These are phyloP conservation scores for Aureobasidium leucospermi DNA, from an alignment of 2,329 filamentous ascomycete genomes.

Conservation along the genomic window DNA sequence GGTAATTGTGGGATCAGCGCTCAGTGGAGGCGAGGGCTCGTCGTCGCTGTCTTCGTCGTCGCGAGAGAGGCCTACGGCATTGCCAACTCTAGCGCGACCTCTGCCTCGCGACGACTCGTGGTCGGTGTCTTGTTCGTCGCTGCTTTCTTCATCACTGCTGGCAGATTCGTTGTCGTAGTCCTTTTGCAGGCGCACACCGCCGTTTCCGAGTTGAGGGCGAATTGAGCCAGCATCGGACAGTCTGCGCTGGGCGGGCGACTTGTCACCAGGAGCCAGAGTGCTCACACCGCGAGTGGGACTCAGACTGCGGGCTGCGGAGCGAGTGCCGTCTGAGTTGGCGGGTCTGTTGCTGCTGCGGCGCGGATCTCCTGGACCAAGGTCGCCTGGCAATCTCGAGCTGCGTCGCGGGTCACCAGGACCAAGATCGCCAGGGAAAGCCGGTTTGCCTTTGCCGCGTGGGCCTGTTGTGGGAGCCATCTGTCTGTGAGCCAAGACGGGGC, in stretches of 20 bases:
- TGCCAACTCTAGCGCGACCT: conserved; percentile 17
- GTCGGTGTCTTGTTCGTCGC: conserved; percentile 26
- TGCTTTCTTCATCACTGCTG: conserved; percentile 26
- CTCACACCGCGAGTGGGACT: conserved; percentile 6
- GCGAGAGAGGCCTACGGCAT: conserved; percentile 11
- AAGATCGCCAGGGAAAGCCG: conserved; percentile 30
- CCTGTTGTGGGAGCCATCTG: background rate
- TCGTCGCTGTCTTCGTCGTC: conserved; percentile 14
- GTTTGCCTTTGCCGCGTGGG: conserved; percentile 17
- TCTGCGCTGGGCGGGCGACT: conserved; percentile 7
- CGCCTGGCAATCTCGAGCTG: conserved; percentile 15
- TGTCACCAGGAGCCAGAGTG: background rate
- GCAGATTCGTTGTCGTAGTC: conserved; percentile 15
- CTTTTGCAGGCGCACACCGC: conserved; percentile 12
- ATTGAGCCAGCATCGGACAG: conserved; percentile 12
- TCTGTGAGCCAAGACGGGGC: background rate
- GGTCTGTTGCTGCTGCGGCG: conserved; percentile 11
- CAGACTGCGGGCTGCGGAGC: conserved; percentile 8
- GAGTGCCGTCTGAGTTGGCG: background rate
- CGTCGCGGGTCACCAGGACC: conserved; percentile 29
- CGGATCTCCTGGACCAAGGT: conserved; percentile 18
- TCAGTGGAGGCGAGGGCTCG: conserved; percentile 6
- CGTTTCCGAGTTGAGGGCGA: conserved; percentile 8
- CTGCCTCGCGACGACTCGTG: conserved; percentile 7
- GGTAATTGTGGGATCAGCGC: conserved; percentile 22